Evolutionary conservation across 2,329 filamentous ascomycete species (phyloP).

Genomic region (Hypoxylon sp.): DNA sequence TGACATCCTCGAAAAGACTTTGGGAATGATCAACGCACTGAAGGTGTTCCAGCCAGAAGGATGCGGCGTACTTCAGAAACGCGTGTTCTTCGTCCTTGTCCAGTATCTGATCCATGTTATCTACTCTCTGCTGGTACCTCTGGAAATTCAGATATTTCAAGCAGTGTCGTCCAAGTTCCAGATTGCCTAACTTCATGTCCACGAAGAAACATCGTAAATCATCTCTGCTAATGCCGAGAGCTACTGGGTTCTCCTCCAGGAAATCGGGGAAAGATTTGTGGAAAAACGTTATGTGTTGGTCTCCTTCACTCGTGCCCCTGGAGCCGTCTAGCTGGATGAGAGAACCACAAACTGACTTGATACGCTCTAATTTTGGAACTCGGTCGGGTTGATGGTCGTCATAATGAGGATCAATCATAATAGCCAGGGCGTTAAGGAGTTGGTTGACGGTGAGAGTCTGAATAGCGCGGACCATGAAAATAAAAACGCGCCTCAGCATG

Average conservation of each 20-base stretch:
- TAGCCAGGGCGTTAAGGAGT: constrained; percentile 10
- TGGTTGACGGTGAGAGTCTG: constrained; percentile 6
- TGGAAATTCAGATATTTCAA: constrained; percentile 3
- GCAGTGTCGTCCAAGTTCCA: not conserved
- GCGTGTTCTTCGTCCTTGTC: constrained; percentile 12
- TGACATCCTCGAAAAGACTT: constrained; percentile 7
- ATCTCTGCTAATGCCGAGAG: not conserved
- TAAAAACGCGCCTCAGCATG: constrained; percentile 12
- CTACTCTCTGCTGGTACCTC: not conserved
- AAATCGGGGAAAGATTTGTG: constrained; percentile 4
- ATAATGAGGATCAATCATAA: not conserved
- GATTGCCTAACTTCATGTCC: not conserved
- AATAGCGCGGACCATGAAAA: constrained; percentile 10
- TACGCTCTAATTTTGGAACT: not conserved
- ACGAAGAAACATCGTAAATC: constrained; percentile 3
- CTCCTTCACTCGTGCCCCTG: not conserved
- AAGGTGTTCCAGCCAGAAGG: constrained; percentile 14
- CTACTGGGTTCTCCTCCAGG: not conserved
- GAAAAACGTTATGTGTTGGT: not conserved
- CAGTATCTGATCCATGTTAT: constrained; percentile 1
- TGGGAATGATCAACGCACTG: constrained; percentile 1
- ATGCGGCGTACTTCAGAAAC: constrained; percentile 8
- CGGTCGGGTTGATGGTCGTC: constrained; percentile 7
- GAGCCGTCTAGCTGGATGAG: not conserved
- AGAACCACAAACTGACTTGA: not conserved